Evolutionary conservation across 306 rosid genomes (phyloP).

Genomic region (Datisca glomerata): DNA sequence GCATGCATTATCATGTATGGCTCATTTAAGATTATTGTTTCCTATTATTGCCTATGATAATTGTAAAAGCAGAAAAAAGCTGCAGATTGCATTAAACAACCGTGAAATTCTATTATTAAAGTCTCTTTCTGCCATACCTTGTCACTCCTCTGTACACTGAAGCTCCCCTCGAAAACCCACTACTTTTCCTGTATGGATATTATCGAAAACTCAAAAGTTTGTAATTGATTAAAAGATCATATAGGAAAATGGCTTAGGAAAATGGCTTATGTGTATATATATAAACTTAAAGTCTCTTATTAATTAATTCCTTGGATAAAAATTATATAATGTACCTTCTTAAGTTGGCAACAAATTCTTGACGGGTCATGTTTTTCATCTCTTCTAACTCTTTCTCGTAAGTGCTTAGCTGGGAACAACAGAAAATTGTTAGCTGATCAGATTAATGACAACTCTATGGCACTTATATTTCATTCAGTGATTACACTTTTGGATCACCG

Average conservation of each 20-base stretch:
- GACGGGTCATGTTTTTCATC: constrained; percentile 91
- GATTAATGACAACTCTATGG: too few relatives aligned
- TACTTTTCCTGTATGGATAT: constrained; percentile 63
- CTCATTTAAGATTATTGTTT: constrained; percentile 1
- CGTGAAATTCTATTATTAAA: constrained; percentile 32
- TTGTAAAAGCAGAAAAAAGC: constrained; percentile 21
- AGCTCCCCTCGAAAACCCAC: constrained; percentile 99
- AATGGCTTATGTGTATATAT: too few relatives aligned
- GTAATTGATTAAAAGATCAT: too few relatives aligned
- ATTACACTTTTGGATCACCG: too few relatives aligned
- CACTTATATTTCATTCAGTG: too few relatives aligned
- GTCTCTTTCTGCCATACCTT: constrained; percentile 72
- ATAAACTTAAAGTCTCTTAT: too few relatives aligned
- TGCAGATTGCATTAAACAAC: constrained; percentile 19
- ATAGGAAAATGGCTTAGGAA: too few relatives aligned
- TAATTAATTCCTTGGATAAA: too few relatives aligned
- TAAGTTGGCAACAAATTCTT: constrained; percentile 94
- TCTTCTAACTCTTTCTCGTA: constrained; percentile 91
- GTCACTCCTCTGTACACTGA: constrained; percentile 98
- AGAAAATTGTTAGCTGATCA: not conserved
- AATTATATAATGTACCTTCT: constrained; percentile 62
- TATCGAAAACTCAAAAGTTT: constrained; percentile 7
- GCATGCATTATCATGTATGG: too few relatives aligned
- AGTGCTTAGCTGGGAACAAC: constrained; percentile 51
- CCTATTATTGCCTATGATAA: constrained; percentile 25